Evolutionary conservation across 495 filamentous ascomycete species (phyloP).

Genomic region (Hypoxylon fuscum): DNA sequence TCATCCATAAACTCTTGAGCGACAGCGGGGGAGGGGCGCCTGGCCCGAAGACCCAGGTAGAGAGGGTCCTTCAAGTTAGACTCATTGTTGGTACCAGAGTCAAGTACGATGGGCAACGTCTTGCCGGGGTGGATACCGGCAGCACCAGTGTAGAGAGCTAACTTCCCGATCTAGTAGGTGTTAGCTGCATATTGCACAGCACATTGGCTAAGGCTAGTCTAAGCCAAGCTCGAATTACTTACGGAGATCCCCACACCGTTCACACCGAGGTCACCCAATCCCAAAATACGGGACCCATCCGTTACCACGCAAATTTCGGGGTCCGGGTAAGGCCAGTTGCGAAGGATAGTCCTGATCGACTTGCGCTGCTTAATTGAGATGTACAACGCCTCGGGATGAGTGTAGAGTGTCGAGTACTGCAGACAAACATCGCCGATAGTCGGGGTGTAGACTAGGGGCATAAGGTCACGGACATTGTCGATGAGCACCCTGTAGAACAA

Average conservation of each 20-base stretch:
- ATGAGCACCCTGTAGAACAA: constrained; percentile 95
- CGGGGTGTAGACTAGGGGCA: constrained; percentile 96
- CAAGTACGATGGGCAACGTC: constrained; percentile 90
- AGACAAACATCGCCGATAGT: constrained; percentile 97
- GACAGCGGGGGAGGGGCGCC: constrained; percentile 81
- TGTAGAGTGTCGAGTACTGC: constrained; percentile 95
- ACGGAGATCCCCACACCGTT: constrained; percentile 99
- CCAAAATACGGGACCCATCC: constrained; percentile 95
- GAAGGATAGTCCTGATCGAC: constrained; percentile 81
- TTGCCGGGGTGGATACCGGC: constrained; percentile 93
- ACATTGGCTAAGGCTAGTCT: constrained; percentile 10
- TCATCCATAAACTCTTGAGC: constrained; percentile 96
- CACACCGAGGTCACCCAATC: constrained; percentile 93
- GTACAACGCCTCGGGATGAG: constrained; percentile 92
- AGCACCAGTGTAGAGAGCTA: constrained; percentile 93
- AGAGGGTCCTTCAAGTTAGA: constrained; percentile 87
- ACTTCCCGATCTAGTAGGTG: constrained; percentile 72
- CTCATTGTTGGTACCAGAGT: constrained; percentile 93
- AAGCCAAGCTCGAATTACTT: constrained; percentile 50
- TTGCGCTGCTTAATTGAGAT: constrained; percentile 90
- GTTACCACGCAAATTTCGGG: constrained; percentile 98
- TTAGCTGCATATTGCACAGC: constrained; percentile 26
- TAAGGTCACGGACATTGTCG: constrained; percentile 88
- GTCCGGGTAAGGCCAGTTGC: constrained; percentile 87
- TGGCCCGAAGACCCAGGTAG: constrained; percentile 87